Evolutionary conservation across 192 early-diverging fungal species (phyloP).

Genomic region (Chytriomyces hyalinus): DNA sequence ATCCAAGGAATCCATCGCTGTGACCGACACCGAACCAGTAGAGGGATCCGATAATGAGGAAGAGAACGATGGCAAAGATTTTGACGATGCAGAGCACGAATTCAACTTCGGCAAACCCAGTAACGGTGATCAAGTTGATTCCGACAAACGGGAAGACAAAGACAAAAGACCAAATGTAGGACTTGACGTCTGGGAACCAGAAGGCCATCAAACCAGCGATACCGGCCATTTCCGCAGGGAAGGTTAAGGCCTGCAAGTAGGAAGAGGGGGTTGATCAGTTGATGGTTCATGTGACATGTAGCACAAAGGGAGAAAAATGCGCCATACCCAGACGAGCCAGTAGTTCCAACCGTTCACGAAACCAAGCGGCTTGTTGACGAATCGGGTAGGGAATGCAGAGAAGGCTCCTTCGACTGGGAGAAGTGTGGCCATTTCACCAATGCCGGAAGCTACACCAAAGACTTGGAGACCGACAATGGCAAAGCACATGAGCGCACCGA

Average conservation of each 20-base stretch:
- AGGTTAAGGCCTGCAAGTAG: neutral
- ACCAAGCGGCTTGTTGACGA: constrained; percentile 73
- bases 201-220: constrained; percentile 73
- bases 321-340: constrained; percentile 35
- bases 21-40: constrained; percentile 63
- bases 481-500: neutral
- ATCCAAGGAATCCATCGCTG: constrained; percentile 47
- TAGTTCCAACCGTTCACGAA: constrained; percentile 45
- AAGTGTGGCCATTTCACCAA: constrained; percentile 78
- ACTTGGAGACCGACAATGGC: constrained; percentile 12
- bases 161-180: constrained; percentile 53
- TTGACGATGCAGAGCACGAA: constrained; percentile 84
- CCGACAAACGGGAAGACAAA: constrained; percentile 60
- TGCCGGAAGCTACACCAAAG: constrained; percentile 59
- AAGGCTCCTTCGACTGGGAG: constrained; percentile 78
- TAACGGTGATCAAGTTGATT: constrained; percentile 67
- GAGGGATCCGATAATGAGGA: constrained; percentile 77
- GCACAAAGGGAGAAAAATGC: constrained; percentile 14
- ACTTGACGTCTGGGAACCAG: constrained; percentile 55
- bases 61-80: constrained; percentile 77
- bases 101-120: constrained; percentile 73
- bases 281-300: no score
- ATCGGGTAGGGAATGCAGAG: constrained; percentile 76
- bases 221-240: constrained; percentile 73
- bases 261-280: no score